Evolutionary conservation across 805 yeast genomes (phyloP), one percentile per base, ranked within the genome.

Genomic region (Ogataea siamensis): DNA sequence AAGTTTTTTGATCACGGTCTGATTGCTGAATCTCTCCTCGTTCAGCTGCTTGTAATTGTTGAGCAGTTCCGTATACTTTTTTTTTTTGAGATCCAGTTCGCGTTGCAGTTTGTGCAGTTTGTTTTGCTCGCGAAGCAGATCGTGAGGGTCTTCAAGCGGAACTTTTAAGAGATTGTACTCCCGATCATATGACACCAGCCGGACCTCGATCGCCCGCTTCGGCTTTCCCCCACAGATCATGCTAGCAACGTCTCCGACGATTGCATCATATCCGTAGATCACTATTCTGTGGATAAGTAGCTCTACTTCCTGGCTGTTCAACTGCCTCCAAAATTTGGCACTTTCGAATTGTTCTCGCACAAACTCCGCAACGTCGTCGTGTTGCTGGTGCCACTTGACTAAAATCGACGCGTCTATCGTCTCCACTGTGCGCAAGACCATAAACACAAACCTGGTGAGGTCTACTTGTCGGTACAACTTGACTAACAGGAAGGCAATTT

Each of bases 11-110:
- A 60, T 25, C 9, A 47, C 35, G 3, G 50, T 40, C 27, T 53
- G 55, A 37, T 57, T 53, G 36, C 54, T 54, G 42, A 54, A 52
- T 26, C 51, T 51, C 28, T 62, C 66, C 36, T 59, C 64, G 39
- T 58, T 60, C 34, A 60, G 33, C 41, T 61, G 64, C 32, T 58
- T 55, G 40, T 58, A 59, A 36, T 57, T 61, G 32, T 53, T 51
- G 14, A 56, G 40, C n/a, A 61, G 45, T 19, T 61, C 61, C 9
- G 48, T 51, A 35, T 60, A 60, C 20, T 37, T 46, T 2, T 20
- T 24, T 8, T 35, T 49, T 37, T 52, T 53, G 9, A 28, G 21
- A 16, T 32, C 34, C 17, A 45, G 34, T 27, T 53, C 55, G 24
- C 36, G 36, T 8, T 29, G 32, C 16, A 52, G 33, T 11, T 28